Percentiles rank a stretch among this genome's conserved stretches.
Evolutionary conservation across 176 grass and related monocot species (phyloP).

Genomic region (Lolium perenne): DNA sequence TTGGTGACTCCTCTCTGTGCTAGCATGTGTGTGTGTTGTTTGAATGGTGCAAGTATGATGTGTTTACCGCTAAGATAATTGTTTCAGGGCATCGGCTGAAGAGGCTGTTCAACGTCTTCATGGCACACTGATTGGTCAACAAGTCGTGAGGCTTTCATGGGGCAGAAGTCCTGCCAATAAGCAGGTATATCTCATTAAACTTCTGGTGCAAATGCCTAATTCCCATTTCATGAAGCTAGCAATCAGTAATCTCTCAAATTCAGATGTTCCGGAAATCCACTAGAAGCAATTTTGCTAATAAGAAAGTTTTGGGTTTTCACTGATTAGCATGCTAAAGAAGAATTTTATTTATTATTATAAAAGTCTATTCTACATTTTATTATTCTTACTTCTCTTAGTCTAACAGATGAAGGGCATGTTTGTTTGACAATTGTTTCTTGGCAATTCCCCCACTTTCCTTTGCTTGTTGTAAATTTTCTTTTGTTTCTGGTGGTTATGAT

Average conservation of each 20-base stretch:
- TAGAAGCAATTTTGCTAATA: not conserved
- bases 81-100: conserved; percentile 84
- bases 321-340: conserved; percentile 31
- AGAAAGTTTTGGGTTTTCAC: not conserved
- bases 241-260: not conserved
- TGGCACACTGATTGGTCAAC: conserved; percentile 91
- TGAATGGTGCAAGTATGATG: not conserved
- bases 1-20: not conserved
- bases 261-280: not conserved
- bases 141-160: conserved; percentile 96
- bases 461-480: not conserved
- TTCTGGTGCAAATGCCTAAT: not conserved
- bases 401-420: conserved; percentile 27
- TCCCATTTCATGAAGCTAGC: conserved; percentile 7
- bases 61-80: conserved; percentile 20
- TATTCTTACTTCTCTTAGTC: conserved; percentile 26
- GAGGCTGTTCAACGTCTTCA: conserved; percentile 96
- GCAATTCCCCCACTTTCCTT: not conserved
- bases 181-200: conserved; percentile 63
- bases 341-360: conserved; percentile 9
- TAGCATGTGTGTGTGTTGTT: conserved; percentile 21
- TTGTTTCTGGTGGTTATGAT: not conserved
- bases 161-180: conserved; percentile 84
- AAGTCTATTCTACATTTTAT: not conserved
- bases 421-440: conserved; percentile 17